Percentiles rank a stretch among this genome's conserved stretches.
These are phyloP conservation scores for Paracoccidioides lutzii DNA, from an alignment of 2,329 filamentous ascomycete genomes.

Conservation along the genomic window DNA sequence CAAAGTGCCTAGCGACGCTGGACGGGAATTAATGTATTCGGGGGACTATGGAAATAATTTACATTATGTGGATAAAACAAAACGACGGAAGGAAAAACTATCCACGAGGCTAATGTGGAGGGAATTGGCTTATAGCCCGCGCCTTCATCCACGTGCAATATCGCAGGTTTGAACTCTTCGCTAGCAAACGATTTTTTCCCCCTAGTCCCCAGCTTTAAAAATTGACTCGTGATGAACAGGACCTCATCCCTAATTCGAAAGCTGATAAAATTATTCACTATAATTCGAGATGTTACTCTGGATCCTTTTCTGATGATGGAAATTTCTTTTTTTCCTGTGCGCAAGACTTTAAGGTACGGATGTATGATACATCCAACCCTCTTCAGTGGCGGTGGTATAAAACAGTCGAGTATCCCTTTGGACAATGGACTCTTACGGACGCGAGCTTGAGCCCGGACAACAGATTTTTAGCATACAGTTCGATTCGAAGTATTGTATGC, in stretches of 20 bases:
- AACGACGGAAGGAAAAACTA: slow-evolving; percentile 48
- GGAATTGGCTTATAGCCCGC: slow-evolving; percentile 56
- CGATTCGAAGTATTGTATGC: slow-evolving; percentile 71
- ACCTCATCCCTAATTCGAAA: slow-evolving; percentile 61
- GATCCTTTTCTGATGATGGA: slow-evolving; percentile 91
- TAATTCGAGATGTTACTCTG: slow-evolving; percentile 76
- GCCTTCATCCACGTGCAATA: slow-evolving; percentile 54
- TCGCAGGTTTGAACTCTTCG: slow-evolving; percentile 43
- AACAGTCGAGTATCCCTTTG: slow-evolving; percentile 70
- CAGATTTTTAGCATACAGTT: slow-evolving; percentile 80
- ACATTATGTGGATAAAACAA: slow-evolving; percentile 36
- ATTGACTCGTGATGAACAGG: slow-evolving; percentile 31
- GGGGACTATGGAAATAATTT: slow-evolving; percentile 66
- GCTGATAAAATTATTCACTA: slow-evolving; percentile 85
- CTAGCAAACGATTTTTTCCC: background rate
- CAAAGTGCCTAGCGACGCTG: slow-evolving; percentile 70
- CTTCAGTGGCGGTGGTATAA: slow-evolving; percentile 96
- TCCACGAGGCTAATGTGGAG: slow-evolving; percentile 63
- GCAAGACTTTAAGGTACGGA: slow-evolving; percentile 84
- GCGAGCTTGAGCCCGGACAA: slow-evolving; percentile 86
- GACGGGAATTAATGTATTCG: slow-evolving; percentile 64
- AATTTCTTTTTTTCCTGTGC: slow-evolving; percentile 93
- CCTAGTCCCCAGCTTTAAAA: background rate
- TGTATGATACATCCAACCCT: slow-evolving; percentile 96
- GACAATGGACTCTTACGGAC: slow-evolving; percentile 93